phyloP scores from a whole-genome alignment of 345 rosid species.

The Aegle marmelos region DNA sequence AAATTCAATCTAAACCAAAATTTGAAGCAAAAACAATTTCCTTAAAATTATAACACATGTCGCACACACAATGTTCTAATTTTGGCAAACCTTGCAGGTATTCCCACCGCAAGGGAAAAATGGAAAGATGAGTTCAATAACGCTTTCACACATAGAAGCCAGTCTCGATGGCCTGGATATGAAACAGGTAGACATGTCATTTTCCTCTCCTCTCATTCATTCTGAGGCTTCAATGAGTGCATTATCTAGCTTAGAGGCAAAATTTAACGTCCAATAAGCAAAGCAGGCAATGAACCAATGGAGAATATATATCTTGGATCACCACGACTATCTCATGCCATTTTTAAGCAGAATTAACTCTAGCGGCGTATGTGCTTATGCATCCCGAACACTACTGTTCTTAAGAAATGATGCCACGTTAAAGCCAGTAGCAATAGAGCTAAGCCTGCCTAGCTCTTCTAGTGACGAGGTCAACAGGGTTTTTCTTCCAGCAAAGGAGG shows the following conservation, averaged over 20 bases:
- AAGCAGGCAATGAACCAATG: constrained; percentile 39
- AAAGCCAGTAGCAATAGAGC: constrained; percentile 56
- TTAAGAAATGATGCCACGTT: constrained; percentile 32
- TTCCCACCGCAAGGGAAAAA: constrained; percentile 48
- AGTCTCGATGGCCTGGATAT: constrained; percentile 49
- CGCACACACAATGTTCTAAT: background rate
- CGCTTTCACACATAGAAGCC: constrained; percentile 27
- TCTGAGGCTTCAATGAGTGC: background rate
- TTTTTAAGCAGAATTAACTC: constrained; percentile 38
- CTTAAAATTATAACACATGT: background rate
- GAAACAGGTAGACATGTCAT: constrained; percentile 21
- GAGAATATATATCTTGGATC: constrained; percentile 53
- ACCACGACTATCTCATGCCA: constrained; percentile 59
- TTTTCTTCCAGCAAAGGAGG: constrained; percentile 42
- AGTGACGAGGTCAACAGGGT: constrained; percentile 10
- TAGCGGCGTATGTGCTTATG: constrained; percentile 45
- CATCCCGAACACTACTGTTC: constrained; percentile 57
- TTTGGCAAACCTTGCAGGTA: constrained; percentile 25
- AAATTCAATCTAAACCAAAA: background rate
- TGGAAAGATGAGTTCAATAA: constrained; percentile 37
- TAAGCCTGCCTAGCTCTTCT: constrained; percentile 36
- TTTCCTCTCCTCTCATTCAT: background rate
- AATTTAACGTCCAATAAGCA: background rate
- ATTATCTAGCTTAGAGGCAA: background rate
- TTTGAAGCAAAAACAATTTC: background rate